Percentiles rank a stretch among this genome's conserved stretches.
Evolutionary conservation across 805 yeast genomes (phyloP).

Genomic region (Candida arabinofermentans): DNA sequence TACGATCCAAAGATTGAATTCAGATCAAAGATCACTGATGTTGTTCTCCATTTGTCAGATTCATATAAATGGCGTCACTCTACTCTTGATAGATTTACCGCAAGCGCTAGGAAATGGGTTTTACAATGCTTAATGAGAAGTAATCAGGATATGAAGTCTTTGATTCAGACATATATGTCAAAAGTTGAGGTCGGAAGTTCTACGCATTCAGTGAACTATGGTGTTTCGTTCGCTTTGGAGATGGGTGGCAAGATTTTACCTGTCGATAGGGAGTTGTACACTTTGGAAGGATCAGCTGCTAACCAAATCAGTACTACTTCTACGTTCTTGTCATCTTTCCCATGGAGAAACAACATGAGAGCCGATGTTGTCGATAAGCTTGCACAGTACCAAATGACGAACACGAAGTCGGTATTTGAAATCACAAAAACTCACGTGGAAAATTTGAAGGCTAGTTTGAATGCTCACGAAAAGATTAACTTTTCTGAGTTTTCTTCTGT

Average conservation of each 20-base stretch:
- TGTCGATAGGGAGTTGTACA: conserved; percentile 60
- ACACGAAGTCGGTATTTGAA: conserved; percentile 17
- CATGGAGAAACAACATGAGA: conserved; percentile 49
- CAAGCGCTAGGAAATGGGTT: conserved; percentile 66
- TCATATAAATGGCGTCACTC: conserved; percentile 69
- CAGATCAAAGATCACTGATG: conserved; percentile 37
- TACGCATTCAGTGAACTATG: conserved; percentile 50
- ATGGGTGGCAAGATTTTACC: conserved; percentile 75
- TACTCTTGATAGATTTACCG: conserved; percentile 58
- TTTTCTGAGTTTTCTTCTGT: conserved; percentile 36
- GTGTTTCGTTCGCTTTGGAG: conserved; percentile 87
- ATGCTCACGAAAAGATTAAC: conserved; percentile 15
- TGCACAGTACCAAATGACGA: conserved; percentile 22
- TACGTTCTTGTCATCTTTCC: conserved; percentile 69
- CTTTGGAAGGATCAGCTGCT: conserved; percentile 31
- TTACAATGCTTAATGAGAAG: conserved; percentile 51
- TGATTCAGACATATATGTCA: conserved; percentile 74
- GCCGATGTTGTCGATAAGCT: conserved; percentile 32
- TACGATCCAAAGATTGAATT: conserved; percentile 81
- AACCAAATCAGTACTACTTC: conserved; percentile 55
- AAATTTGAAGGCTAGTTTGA: conserved; percentile 4
- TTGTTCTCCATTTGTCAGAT: conserved; percentile 63
- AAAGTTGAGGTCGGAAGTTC: conserved; percentile 19
- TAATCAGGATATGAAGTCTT: conserved; percentile 70
- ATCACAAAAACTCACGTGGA: conserved; percentile 9